Evolutionary conservation across 148 eudicot genomes (phyloP), one percentile per base, ranked within the genome.

Genomic region (Selenicereus undatus): DNA sequence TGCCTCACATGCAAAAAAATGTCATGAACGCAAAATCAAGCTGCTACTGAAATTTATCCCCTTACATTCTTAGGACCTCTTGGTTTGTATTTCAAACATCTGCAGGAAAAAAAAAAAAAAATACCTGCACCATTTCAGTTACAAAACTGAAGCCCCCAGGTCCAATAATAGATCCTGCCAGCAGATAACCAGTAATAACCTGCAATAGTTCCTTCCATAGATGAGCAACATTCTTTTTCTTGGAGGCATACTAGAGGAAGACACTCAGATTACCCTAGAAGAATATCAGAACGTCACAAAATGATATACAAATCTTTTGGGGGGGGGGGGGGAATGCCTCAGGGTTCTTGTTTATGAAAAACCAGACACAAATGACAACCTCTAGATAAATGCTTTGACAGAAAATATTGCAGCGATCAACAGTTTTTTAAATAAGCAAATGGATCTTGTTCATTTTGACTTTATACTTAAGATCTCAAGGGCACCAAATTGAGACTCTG

Each of bases 91-190:
- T 60, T 52, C 3, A 66, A 29, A 74, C 77, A 74, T 54, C 80
- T 73, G 76, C 43, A 78, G 68, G 32, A 32, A 32, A 82, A 71
- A 73, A 54, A 32, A 32, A 82, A 71, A 73, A 54, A 84, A 87
- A 84, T 94, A 97, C 99, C 90, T 97, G 99, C 81, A 97, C 99
- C 94, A 97, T 88, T 86, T 97, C 99, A 86, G 95, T 94, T 75
- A 97, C 92, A 84, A 94, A 87, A 86, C 90, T 93, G 84, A 94
- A 88, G 65, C 99, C 99, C 64, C 99, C 99, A 62, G 99, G 99
- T 82, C 99, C 99, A 86, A 97, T 90, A 81, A 94, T 66, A 75
- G 99, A 97, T 84, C 99, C 99, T 62, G 99, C 97, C 52, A 97
- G 87, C 84, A 97, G 88, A 88, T 97, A 97, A 73, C 99, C 99